Conservation (phyloP, 1,284 basidiomycete genomes). For the Farysia itapuensis region DNA sequence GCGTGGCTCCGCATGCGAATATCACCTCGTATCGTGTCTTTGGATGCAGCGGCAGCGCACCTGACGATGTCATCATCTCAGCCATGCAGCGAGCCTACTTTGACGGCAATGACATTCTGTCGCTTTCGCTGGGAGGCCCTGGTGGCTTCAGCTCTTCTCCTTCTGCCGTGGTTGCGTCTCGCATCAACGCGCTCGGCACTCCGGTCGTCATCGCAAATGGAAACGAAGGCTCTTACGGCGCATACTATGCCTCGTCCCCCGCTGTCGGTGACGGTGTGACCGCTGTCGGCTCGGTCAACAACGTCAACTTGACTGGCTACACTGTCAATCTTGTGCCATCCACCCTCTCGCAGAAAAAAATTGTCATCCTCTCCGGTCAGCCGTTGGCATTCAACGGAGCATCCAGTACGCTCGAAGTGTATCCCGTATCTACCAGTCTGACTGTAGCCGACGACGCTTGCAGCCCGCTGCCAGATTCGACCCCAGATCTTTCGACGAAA, state of each 20-base stretch:
- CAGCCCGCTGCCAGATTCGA: constrained; percentile 37
- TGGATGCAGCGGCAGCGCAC: constrained; percentile 57
- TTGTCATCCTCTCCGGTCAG: constrained; percentile 30
- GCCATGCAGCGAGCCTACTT: constrained; percentile 52
- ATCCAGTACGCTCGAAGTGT: constrained; percentile 30
- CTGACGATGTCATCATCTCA: constrained; percentile 61
- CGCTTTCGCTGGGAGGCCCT: constrained; percentile 67
- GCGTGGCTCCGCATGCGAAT: constrained; percentile 39
- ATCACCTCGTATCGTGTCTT: constrained; percentile 61
- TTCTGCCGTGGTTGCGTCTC: constrained; percentile 24
- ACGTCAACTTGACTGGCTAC: constrained; percentile 39
- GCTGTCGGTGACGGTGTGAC: constrained; percentile 59
- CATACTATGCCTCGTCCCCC: constrained; percentile 61
- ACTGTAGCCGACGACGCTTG: constrained; percentile 39
- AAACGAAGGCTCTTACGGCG: constrained; percentile 60
- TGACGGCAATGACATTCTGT: constrained; percentile 65
- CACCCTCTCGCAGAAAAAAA: constrained; percentile 15
- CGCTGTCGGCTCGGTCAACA: constrained; percentile 57
- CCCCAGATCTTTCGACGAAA: constrained; percentile 38
- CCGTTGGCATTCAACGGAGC: constrained; percentile 33
- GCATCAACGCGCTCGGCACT: constrained; percentile 32
- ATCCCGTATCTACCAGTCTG: constrained; percentile 32
- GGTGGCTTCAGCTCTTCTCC: constrained; percentile 34
- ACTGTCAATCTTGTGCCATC: constrained; percentile 19
- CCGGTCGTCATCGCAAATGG: constrained; percentile 56